phyloP scores from a whole-genome alignment of 768 basidiomycete species.

The Russula ochroleuca region DNA sequence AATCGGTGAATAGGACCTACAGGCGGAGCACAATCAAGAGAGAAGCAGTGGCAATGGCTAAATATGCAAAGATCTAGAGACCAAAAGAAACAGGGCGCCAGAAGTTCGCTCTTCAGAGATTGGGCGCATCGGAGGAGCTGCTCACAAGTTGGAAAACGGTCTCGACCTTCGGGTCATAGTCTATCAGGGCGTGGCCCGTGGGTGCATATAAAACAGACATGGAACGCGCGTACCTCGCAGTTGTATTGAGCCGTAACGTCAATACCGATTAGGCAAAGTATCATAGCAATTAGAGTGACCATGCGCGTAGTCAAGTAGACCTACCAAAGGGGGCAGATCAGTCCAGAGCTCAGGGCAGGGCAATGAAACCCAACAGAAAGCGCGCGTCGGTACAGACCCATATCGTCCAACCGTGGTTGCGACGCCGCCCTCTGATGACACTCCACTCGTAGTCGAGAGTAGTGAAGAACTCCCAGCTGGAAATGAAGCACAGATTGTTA shows the following conservation, averaged over 20 bases:
- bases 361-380: background rate
- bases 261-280: background rate
- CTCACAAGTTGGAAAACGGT: background rate
- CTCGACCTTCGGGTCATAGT: background rate
- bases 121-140: background rate
- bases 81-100: too few relatives aligned
- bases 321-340: background rate
- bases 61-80: background rate
- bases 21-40: constrained; percentile 1
- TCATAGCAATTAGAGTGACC: background rate
- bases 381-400: background rate
- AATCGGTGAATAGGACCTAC: background rate
- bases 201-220: background rate
- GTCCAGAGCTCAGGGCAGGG: background rate
- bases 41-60: background rate
- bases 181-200: background rate
- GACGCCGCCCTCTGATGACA: background rate
- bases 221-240: background rate
- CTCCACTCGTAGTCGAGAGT: background rate
- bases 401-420: background rate
- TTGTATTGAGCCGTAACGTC: background rate
- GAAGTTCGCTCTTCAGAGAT: background rate
- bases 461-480: background rate
- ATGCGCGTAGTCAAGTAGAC: background rate
- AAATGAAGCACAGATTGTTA: background rate